Conservation (phyloP, 192 early-diverging fungal species). For the Backusella psychrophila region DNA sequence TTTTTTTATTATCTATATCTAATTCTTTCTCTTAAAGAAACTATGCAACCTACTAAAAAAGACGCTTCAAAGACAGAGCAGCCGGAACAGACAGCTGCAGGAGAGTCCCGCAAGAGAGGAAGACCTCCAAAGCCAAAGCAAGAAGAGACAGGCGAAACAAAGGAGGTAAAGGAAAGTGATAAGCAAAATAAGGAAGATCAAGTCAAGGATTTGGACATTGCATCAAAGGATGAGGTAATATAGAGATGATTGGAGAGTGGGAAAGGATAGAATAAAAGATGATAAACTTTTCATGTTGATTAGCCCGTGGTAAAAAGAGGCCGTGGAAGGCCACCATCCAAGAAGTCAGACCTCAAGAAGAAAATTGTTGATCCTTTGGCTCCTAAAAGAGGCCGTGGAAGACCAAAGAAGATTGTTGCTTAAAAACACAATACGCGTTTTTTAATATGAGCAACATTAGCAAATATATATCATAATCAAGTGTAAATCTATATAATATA, state of each 20-base stretch:
- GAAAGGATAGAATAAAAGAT: background rate
- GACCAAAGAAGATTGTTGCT: conserved; percentile 13
- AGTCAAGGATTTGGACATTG: background rate
- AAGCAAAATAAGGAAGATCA: conserved; percentile 1
- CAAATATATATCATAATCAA: background rate
- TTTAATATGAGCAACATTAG: background rate
- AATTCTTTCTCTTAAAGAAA: background rate
- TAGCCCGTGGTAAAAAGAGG: conserved; percentile 11
- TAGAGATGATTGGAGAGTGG: background rate
- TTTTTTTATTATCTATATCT: background rate
- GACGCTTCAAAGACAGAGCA: background rate
- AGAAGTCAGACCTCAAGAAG: background rate
- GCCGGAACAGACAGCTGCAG: background rate
- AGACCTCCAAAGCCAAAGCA: background rate
- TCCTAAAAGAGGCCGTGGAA: conserved; percentile 15
- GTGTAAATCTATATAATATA: conserved; percentile 1
- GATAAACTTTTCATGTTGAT: background rate
- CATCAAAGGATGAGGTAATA: background rate
- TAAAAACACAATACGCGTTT: conserved; percentile 10
- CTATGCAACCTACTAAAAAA: background rate
- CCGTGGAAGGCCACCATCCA: conserved; percentile 10
- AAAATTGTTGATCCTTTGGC: background rate
- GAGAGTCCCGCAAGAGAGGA: background rate
- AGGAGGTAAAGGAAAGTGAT: background rate
- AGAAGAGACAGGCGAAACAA: background rate